These are phyloP conservation scores for Cairneyella variabilis DNA, from an alignment of 495 filamentous ascomycete species.

Conservation along the genomic window DNA sequence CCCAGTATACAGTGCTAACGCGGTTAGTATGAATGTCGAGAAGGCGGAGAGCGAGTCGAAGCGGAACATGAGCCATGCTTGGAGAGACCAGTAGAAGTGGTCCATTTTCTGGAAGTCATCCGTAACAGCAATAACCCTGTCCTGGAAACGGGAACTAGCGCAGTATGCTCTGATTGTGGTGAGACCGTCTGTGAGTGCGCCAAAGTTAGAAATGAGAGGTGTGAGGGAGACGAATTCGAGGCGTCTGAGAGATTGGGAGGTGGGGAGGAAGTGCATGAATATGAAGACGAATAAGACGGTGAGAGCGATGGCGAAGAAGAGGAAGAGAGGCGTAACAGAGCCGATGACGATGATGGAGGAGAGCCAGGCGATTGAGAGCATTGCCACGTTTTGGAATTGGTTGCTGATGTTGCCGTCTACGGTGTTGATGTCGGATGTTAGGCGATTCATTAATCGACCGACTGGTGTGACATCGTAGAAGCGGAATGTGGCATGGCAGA, in stretches of 20 bases:
- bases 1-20: conserved; percentile 63
- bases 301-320: conserved; percentile 63
- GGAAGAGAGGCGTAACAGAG: conserved; percentile 67
- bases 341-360: conserved; percentile 71
- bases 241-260: conserved; percentile 75
- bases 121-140: conserved; percentile 66
- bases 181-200: conserved; percentile 71
- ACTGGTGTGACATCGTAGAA: conserved; percentile 86
- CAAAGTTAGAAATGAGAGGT: conserved; percentile 82
- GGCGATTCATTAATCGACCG: conserved; percentile 79
- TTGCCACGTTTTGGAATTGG: conserved; percentile 63
- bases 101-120: conserved; percentile 90
- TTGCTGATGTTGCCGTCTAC: conserved; percentile 73
- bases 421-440: conserved; percentile 81
- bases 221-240: conserved; percentile 82
- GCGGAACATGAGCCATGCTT: conserved; percentile 76
- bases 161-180: conserved; percentile 76
- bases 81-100: conserved; percentile 86
- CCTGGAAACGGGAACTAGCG: conserved; percentile 70
- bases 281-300: conserved; percentile 60
- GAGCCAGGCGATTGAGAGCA: conserved; percentile 62
- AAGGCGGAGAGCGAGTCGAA: conserved; percentile 67
- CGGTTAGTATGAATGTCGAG: conserved; percentile 67
- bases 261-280: conserved; percentile 71
- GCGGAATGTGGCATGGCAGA: conserved; percentile 75